Evolutionary conservation across 2,329 filamentous ascomycete species (phyloP).

Genomic region (Cladosporium sp.): DNA sequence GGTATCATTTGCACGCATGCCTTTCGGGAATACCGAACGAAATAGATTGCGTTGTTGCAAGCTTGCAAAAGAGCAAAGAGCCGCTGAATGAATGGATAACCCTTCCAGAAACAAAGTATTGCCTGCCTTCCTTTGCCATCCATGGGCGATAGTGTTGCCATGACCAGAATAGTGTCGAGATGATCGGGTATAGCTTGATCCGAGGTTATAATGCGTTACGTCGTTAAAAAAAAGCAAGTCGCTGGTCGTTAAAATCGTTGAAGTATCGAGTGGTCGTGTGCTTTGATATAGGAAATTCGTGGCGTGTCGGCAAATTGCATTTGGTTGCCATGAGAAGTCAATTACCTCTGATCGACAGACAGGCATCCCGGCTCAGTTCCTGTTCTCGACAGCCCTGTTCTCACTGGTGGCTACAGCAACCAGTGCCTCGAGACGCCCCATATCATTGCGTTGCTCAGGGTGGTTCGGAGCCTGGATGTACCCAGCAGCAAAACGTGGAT

Average conservation of each 20-base stretch:
- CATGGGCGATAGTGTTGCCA: background rate
- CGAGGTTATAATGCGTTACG: background rate
- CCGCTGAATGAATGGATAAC: background rate
- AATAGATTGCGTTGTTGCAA: background rate
- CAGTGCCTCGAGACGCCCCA: constrained; percentile 57
- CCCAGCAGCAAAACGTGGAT: constrained; percentile 25
- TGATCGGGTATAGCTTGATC: background rate
- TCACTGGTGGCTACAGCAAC: constrained; percentile 63
- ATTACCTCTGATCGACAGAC: no score
- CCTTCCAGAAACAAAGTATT: background rate
- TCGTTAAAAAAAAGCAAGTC: constrained; percentile 2
- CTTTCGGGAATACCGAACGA: background rate
- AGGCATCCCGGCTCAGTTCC: background rate
- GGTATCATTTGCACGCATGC: constrained; percentile 13
- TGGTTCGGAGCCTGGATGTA: constrained; percentile 28
- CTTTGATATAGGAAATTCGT: no score
- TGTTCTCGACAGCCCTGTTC: constrained; percentile 32
- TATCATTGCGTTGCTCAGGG: constrained; percentile 40
- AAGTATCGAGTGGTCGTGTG: background rate
- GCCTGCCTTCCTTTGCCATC: background rate
- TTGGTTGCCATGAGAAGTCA: no score
- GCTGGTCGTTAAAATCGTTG: constrained; percentile 1
- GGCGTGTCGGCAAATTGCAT: no score
- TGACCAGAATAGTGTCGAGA: background rate
- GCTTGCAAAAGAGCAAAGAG: background rate